A percentile compares a stretch with the other conserved stretches of the same genome.
These are phyloP conservation scores for Mycena leptocephala DNA, from an alignment of 768 basidiomycete genomes.

Conservation along the genomic window DNA sequence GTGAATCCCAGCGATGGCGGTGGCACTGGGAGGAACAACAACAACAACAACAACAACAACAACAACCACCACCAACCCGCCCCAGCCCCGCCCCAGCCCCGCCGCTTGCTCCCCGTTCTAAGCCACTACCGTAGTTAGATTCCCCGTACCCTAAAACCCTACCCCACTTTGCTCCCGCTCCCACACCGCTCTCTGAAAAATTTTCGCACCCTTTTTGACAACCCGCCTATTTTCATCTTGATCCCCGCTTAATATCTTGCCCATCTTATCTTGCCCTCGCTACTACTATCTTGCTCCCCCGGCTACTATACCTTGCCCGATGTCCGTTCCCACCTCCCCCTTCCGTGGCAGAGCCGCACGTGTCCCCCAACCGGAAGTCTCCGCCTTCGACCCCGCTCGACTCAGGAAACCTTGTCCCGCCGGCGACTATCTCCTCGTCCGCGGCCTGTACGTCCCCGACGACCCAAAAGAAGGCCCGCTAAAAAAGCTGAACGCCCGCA, in stretches of 20 bases:
- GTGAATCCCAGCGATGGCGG: too few relatives aligned
- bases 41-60: slow-evolving; percentile 14
- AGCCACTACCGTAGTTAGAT: not conserved
- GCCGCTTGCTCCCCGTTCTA: not conserved
- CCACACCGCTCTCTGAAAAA: not conserved
- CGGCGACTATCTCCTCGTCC: not conserved
- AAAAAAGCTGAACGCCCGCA: not conserved
- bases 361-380: not conserved
- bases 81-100: not conserved
- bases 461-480: not conserved
- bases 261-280: not conserved
- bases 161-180: not conserved
- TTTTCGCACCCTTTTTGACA: not conserved
- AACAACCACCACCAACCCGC: not conserved
- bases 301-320: not conserved
- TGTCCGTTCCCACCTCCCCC: not conserved
- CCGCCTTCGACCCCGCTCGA: not conserved
- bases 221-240: not conserved
- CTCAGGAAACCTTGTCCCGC: not conserved
- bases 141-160: not conserved
- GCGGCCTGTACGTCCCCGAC: not conserved
- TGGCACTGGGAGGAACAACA: too few relatives aligned
- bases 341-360: not conserved
- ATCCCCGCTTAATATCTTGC: not conserved
- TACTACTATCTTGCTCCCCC: not conserved